Percentiles rank a stretch among this genome's conserved stretches.
phyloP scores from a whole-genome alignment of 2,329 filamentous ascomycete genomes.

The Penicillium brevicompactum region DNA sequence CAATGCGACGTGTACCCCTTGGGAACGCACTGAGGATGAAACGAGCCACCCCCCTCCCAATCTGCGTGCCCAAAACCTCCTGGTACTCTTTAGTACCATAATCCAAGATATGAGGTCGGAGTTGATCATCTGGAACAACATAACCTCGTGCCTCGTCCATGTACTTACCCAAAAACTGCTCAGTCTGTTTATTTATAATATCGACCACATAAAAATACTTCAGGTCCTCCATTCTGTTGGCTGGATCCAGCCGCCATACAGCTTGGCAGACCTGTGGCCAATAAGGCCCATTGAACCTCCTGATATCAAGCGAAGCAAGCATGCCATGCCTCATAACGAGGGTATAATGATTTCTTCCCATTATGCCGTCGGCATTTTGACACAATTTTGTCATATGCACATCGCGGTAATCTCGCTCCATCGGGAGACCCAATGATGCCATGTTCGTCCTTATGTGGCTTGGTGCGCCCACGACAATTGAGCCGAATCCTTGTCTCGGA shows the following conservation, averaged over 20 bases:
- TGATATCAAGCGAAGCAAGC: neutral
- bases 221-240: too few species aligned
- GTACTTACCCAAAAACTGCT: too few species aligned
- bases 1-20: neutral
- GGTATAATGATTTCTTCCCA: neutral
- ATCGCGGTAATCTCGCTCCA: too few species aligned
- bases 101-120: neutral
- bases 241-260: too few species aligned
- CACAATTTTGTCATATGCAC: neutral
- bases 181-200: too few species aligned
- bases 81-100: neutral
- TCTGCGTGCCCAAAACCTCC: neutral
- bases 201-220: too few species aligned
- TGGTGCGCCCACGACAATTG: too few species aligned
- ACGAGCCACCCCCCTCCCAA: constrained; percentile 2
- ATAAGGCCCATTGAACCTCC: neutral
- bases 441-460: too few species aligned
- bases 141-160: too few species aligned
- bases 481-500: too few species aligned
- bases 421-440: too few species aligned
- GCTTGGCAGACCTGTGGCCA: neutral
- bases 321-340: neutral
- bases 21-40: neutral
- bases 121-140: neutral
- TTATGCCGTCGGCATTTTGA: neutral